Evolutionary conservation across 2,329 filamentous ascomycete genomes (phyloP).

Genomic region (Alternaria postmessia): DNA sequence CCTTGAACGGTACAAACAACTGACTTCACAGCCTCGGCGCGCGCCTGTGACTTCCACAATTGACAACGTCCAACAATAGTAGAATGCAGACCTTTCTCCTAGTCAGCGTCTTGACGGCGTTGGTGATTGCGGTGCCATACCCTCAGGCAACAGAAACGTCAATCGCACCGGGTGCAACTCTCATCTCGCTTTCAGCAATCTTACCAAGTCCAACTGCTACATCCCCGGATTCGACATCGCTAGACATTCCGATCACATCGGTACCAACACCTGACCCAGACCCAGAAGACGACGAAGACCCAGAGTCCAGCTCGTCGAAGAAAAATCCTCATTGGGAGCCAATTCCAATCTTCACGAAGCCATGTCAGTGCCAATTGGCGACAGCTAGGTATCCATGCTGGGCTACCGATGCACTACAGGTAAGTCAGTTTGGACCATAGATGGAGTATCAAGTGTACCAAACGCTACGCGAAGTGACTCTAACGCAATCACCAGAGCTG

Average conservation of each 20-base stretch:
- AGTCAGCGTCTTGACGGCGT: conserved; percentile 11
- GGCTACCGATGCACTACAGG: conserved; percentile 40
- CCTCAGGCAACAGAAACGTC: conserved; percentile 14
- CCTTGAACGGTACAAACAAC: conserved; percentile 10
- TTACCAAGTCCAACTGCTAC: conserved; percentile 27
- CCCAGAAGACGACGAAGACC: conserved; percentile 11
- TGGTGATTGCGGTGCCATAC: conserved; percentile 20
- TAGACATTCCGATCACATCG: conserved; percentile 34
- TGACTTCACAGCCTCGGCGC: conserved; percentile 1
- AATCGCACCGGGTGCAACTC: conserved; percentile 7
- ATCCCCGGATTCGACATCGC: conserved; percentile 25
- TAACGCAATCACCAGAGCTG: conserved; percentile 30
- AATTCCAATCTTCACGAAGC: conserved; percentile 65
- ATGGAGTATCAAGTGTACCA: neutral
- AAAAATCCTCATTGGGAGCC: conserved; percentile 62
- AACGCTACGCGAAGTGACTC: neutral
- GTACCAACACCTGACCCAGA: conserved; percentile 12
- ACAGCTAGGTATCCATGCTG: conserved; percentile 40
- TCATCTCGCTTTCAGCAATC: conserved; percentile 8
- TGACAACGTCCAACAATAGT: neutral
- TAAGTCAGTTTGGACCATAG: conserved; percentile 17
- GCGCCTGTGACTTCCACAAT: neutral
- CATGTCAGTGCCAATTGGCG: conserved; percentile 50
- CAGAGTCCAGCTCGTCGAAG: conserved; percentile 29
- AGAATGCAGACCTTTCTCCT: conserved; percentile 24